Evolutionary conservation across 345 rosid genomes (phyloP).

Genomic region (Populus simonii): DNA sequence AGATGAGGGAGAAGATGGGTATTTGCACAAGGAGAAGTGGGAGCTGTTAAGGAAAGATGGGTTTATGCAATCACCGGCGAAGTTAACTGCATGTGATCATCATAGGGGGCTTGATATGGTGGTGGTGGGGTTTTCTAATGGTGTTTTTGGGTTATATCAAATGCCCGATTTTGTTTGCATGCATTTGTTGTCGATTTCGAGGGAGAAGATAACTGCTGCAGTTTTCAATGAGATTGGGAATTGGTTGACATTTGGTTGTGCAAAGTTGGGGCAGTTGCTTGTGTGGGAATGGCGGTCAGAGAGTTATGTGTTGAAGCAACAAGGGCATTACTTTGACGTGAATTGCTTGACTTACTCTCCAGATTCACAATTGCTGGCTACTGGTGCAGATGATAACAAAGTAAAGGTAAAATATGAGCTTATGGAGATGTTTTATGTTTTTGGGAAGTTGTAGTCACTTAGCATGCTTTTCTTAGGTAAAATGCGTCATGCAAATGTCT

Average conservation of each 20-base stretch:
- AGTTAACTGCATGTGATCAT: slow-evolving; percentile 74
- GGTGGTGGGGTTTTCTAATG: slow-evolving; percentile 88
- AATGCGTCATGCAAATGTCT: background rate
- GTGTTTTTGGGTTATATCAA: slow-evolving; percentile 87
- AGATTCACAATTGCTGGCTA: slow-evolving; percentile 89
- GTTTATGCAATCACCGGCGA: slow-evolving; percentile 63
- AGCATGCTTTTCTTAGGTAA: background rate
- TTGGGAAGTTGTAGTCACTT: background rate
- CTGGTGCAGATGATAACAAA: slow-evolving; percentile 98
- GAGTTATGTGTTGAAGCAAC: slow-evolving; percentile 92
- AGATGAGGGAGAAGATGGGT: slow-evolving; percentile 36
- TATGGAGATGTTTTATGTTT: background rate
- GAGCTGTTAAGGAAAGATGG: slow-evolving; percentile 74
- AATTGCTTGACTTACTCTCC: slow-evolving; percentile 87
- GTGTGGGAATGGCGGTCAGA: slow-evolving; percentile 99
- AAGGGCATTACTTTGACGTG: slow-evolving; percentile 96
- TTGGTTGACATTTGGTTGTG: slow-evolving; percentile 94
- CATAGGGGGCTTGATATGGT: slow-evolving; percentile 78
- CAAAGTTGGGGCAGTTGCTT: slow-evolving; percentile 86
- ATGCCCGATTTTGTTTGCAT: slow-evolving; percentile 95
- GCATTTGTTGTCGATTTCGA: slow-evolving; percentile 76
- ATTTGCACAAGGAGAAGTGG: slow-evolving; percentile 74
- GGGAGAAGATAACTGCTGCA: slow-evolving; percentile 84
- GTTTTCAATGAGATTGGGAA: slow-evolving; percentile 82
- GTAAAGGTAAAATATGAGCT: slow-evolving; percentile 58